phyloP scores from a whole-genome alignment of 2,329 filamentous ascomycete genomes.

The Talaromyces sp. region DNA sequence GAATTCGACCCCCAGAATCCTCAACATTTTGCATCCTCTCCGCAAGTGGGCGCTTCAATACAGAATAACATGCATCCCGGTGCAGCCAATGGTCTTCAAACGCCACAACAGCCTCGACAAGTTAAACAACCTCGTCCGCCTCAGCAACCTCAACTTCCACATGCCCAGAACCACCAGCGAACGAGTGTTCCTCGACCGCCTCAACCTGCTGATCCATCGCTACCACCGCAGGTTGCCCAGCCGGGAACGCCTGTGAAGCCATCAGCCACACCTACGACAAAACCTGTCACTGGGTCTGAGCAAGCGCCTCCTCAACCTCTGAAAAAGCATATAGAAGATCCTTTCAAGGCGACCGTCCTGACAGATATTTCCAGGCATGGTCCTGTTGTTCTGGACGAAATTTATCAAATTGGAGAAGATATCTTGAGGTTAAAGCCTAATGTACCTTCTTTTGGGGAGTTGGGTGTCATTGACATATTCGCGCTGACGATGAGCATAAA shows the following conservation, averaged over 20 bases:
- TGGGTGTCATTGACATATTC: constrained; percentile 85
- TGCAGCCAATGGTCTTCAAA: constrained; percentile 35
- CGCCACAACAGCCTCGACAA: constrained; percentile 30
- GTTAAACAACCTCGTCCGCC: constrained; percentile 21
- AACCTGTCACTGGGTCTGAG: constrained; percentile 24
- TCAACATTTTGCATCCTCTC: constrained; percentile 27
- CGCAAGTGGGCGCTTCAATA: constrained; percentile 25
- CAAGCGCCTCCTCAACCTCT: constrained; percentile 26
- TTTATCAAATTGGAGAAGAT: constrained; percentile 60
- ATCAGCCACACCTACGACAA: constrained; percentile 21
- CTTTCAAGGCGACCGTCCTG: constrained; percentile 43
- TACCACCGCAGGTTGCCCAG: constrained; percentile 23
- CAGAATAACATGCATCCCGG: constrained; percentile 26
- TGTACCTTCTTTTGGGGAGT: constrained; percentile 66
- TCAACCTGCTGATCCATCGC: constrained; percentile 24
- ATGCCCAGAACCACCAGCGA: constrained; percentile 18
- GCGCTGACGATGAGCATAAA: constrained; percentile 85
- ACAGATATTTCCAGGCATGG: constrained; percentile 58
- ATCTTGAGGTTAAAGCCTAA: constrained; percentile 67
- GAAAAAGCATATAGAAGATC: constrained; percentile 36
- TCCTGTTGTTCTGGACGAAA: constrained; percentile 63
- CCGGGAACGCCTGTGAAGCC: constrained; percentile 24
- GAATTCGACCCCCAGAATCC: constrained; percentile 30
- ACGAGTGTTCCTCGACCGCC: constrained; percentile 28
- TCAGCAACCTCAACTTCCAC: constrained; percentile 8